Conservation (phyloP, 805 yeast genomes). For the Barnettozyma populi region DNA sequence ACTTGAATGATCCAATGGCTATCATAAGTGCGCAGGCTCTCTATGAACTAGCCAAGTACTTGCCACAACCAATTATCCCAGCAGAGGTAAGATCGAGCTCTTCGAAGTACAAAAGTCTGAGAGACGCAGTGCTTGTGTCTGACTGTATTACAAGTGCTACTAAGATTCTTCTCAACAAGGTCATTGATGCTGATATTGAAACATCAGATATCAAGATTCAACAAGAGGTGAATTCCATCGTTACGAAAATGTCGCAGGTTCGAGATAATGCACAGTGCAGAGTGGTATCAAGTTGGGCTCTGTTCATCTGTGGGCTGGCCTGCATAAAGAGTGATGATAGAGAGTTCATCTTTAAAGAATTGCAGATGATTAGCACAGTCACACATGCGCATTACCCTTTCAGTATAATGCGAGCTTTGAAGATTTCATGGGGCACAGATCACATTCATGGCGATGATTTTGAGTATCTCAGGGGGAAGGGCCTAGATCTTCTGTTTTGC, state of each 20-base stretch:
- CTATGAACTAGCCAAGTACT: slow-evolving; percentile 15
- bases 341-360: slow-evolving; percentile 8
- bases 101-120: slow-evolving; percentile 10
- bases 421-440: slow-evolving; percentile 16
- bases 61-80: slow-evolving; percentile 18
- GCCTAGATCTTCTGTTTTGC: slow-evolving; percentile 15
- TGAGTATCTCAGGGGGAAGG: slow-evolving; percentile 7
- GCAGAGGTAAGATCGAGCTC: slow-evolving; percentile 11
- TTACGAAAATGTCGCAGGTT: slow-evolving; percentile 8
- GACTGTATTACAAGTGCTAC: slow-evolving; percentile 18
- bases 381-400: slow-evolving; percentile 14
- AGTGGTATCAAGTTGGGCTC: slow-evolving; percentile 15
- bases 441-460: neutral
- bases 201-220: slow-evolving; percentile 11
- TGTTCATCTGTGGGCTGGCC: slow-evolving; percentile 18
- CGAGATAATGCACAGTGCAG: slow-evolving; percentile 9
- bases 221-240: slow-evolving; percentile 8
- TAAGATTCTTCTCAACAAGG: slow-evolving; percentile 15
- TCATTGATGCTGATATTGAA: slow-evolving; percentile 7
- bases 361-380: slow-evolving; percentile 11
- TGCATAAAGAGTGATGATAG: slow-evolving; percentile 9
- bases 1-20: slow-evolving; percentile 9
- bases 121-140: slow-evolving; percentile 17
- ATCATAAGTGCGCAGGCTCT: slow-evolving; percentile 11
- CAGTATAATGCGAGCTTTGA: slow-evolving; percentile 13